These are phyloP conservation scores for Penium margaritaceum DNA, from an alignment of 139 green algal genomes.

Conservation along the genomic window DNA sequence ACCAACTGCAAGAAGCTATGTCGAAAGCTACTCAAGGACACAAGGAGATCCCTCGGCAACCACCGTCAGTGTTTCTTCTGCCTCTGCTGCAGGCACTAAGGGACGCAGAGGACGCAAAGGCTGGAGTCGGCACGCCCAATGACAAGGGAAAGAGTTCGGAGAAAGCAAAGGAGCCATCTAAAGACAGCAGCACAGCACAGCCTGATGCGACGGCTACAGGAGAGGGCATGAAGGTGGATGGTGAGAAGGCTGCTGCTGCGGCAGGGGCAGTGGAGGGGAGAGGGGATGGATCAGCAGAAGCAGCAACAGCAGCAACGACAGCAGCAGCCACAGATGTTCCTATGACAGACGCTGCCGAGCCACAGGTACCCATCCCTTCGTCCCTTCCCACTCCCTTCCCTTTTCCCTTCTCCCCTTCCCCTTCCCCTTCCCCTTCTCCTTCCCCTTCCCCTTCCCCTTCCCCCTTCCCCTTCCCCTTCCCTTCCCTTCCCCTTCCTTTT, in stretches of 20 bases:
- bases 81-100: conserved; percentile 7
- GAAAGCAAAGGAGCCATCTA: no score
- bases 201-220: neutral
- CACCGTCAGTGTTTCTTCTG: no score
- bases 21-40: no score
- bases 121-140: neutral
- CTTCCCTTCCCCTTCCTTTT: neutral
- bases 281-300: no score
- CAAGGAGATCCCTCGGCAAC: no score
- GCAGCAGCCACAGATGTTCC: neutral
- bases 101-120: conserved; percentile 51
- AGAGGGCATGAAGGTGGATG: neutral
- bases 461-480: neutral
- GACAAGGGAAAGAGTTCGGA: no score
- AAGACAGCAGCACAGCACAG: no score
- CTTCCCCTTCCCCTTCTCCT: neutral
- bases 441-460: neutral
- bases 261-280: no score
- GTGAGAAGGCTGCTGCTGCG: neutral
- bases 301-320: no score
- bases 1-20: no score
- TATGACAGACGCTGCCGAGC: neutral
- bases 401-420: no score
- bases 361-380: neutral
- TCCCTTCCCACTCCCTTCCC: neutral